phyloP scores from a whole-genome alignment of 1,139 yeast genomes.

The Debaryomyces subglobosus region DNA sequence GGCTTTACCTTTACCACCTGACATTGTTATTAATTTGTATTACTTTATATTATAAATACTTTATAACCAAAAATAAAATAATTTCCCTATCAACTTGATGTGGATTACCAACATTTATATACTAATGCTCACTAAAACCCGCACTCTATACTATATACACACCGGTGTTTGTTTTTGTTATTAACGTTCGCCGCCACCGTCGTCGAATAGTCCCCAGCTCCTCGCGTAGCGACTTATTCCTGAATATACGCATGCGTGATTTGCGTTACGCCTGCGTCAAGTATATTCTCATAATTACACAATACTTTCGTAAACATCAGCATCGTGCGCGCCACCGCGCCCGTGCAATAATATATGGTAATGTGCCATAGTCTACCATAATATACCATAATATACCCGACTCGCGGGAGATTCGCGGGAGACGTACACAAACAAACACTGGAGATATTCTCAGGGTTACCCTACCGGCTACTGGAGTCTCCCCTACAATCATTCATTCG shows the following conservation, averaged over 20 bases:
- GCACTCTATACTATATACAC: constrained; percentile 6
- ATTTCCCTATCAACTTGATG: not conserved
- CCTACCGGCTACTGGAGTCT: constrained; percentile 6
- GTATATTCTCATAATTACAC: not conserved
- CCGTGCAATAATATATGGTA: not conserved
- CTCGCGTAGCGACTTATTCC: not conserved
- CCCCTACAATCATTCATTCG: constrained; percentile 3
- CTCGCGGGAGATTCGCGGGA: not conserved
- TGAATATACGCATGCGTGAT: constrained; percentile 1
- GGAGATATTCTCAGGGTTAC: not conserved
- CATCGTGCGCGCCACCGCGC: constrained; percentile 5
- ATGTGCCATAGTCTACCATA: not conserved
- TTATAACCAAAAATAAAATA: not conserved
- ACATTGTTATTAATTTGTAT: constrained; percentile 34
- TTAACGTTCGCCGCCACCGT: constrained; percentile 2
- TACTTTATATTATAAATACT: constrained; percentile 14
- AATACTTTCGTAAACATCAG: not conserved
- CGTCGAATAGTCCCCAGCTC: not conserved
- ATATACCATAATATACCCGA: not conserved
- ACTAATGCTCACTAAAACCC: constrained; percentile 2
- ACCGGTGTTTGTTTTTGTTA: constrained; percentile 8
- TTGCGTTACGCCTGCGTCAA: constrained; percentile 7
- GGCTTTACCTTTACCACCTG: constrained; percentile 60
- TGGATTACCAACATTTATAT: constrained; percentile 10
- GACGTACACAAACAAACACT: constrained; percentile 6